Base-by-base conservation (phyloP, 208 protist species). In the Leishmania tarentolae region DNA sequence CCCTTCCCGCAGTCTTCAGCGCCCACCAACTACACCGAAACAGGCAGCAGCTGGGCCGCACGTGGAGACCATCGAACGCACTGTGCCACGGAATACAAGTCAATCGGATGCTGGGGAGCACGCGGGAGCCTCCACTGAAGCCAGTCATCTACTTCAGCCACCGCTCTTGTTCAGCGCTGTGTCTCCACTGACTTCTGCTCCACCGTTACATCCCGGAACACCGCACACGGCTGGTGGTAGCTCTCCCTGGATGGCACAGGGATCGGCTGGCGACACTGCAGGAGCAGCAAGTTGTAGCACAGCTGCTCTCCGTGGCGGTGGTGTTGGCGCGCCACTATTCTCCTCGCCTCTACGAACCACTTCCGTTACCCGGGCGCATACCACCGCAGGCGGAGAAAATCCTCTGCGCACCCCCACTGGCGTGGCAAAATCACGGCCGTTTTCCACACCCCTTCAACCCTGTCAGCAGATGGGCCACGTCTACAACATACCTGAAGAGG, bases 11-110 rank as follows among this genome's bases (percentile, higher is more conserved):
- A 76, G 72, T 46, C 72, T 35, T 46, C 72, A 35, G 52, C 50
- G 46, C 21, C 72, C 35, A n/a, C 19, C 72, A 63, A 50, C 50
- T 21, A 42, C 31, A 19, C 52, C 50, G 19, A 76, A 47, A 50
- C 52, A 59, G 28, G n/a, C 66, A 2, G 53, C 52, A 28, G 42
- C 61, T n/a, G 50, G 47, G 46, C 78, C 52, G 57, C 79, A 79
- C 44, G 68, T 80, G 0, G 83, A 86, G 75, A 78, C 61, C 2
- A 86, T 86, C 42, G 79, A 86, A 47, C 83, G 79, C 66, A 86
- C 74, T 46, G 56, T 44, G 15, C 56, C 21, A 17, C 78, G 69
- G 9, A n/a, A 37, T 28, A 46, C 66, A 31, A 44, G 46, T 44
- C 59, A n/a, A 9, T 21, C 21, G 17, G 35, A 19, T 56, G 31